Percentiles rank a stretch among this genome's conserved stretches.
Conservation (phyloP, 1,139 yeast species). For the Maudiozyma humilis region DNA sequence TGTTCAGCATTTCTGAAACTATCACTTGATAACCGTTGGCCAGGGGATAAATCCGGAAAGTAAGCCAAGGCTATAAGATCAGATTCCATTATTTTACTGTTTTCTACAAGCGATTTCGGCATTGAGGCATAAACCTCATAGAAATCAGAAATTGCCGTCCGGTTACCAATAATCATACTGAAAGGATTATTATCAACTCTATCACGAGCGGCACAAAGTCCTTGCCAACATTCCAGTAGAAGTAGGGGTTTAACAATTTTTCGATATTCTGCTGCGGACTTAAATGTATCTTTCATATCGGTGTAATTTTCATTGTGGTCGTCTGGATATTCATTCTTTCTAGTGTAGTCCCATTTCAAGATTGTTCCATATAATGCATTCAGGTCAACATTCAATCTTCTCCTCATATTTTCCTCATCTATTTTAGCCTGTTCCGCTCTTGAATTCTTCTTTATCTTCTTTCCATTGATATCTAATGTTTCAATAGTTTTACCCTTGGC, state of each 20-base stretch:
- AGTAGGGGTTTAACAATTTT: constrained; percentile 69
- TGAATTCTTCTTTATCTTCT: constrained; percentile 18
- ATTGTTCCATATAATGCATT: constrained; percentile 65
- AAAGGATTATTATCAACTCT: constrained; percentile 61
- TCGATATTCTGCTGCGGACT: constrained; percentile 54
- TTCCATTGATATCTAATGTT: constrained; percentile 31
- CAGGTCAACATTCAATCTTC: constrained; percentile 68
- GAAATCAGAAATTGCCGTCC: constrained; percentile 78
- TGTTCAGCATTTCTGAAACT: constrained; percentile 27
- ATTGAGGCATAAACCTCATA: constrained; percentile 83
- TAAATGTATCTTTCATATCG: constrained; percentile 39
- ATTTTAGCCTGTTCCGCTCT: constrained; percentile 40
- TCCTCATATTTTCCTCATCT: constrained; percentile 73
- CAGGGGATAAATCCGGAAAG: constrained; percentile 31
- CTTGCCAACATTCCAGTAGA: constrained; percentile 90
- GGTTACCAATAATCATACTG: constrained; percentile 61
- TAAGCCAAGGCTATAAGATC: constrained; percentile 68
- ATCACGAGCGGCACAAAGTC: constrained; percentile 63
- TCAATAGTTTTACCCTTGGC: constrained; percentile 27
- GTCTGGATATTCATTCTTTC: constrained; percentile 52
- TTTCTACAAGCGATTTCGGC: constrained; percentile 43
- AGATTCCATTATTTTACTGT: constrained; percentile 56
- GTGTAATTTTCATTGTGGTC: constrained; percentile 33
- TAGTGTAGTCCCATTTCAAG: constrained; percentile 69
- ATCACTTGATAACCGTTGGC: constrained; percentile 18